These are phyloP conservation scores for Schizonepeta tenuifolia DNA, from an alignment of 257 asterid species.

Conservation along the genomic window DNA sequence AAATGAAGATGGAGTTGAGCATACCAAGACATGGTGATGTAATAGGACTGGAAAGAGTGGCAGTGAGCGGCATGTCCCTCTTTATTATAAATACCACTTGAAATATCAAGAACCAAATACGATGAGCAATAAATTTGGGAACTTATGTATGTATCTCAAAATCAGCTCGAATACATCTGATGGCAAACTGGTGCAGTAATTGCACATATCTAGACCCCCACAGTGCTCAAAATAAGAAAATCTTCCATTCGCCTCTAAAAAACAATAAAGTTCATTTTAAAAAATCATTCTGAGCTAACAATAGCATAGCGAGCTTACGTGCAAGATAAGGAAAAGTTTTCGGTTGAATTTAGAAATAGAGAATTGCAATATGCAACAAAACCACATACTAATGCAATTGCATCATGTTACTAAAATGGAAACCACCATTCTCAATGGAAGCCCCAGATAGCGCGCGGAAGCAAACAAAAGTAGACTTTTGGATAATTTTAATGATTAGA, in stretches of 20 bases:
- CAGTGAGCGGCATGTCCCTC: constrained; percentile 48
- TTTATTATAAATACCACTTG: constrained; percentile 30
- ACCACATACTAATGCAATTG: neutral
- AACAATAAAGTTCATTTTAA: neutral
- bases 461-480: neutral
- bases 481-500: neutral
- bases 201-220: neutral
- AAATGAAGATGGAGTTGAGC: constrained; percentile 1
- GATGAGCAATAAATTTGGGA: neutral
- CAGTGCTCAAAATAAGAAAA: no score
- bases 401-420: neutral
- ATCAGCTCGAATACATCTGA: neutral
- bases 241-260: neutral
- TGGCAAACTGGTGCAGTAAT: neutral
- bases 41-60: constrained; percentile 44
- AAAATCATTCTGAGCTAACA: neutral
- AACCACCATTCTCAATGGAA: neutral
- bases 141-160: neutral
- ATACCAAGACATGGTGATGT: constrained; percentile 49
- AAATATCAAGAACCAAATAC: neutral
- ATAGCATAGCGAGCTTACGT: neutral
- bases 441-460: no score
- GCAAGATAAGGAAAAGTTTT: neutral
- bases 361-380: neutral
- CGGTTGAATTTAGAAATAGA: neutral